phyloP scores from a whole-genome alignment of 2,329 filamentous ascomycete species.

The Dactylellina drechsleri region DNA sequence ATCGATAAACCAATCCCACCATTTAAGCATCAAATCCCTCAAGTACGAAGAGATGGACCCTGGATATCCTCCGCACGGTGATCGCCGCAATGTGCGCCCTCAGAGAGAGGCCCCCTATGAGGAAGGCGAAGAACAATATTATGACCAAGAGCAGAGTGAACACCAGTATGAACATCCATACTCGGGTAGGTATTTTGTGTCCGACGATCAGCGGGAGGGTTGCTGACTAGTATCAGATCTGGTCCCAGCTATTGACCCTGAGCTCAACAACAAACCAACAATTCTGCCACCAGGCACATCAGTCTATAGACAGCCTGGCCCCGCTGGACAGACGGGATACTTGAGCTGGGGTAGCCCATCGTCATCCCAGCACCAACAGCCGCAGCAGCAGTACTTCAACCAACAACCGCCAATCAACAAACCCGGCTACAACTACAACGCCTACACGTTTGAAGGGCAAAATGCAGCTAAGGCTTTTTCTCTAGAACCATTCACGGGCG shows the following conservation, averaged over 20 bases:
- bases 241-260: constrained; percentile 39
- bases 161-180: constrained; percentile 16
- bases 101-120: constrained; percentile 15
- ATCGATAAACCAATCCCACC: constrained; percentile 17
- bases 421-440: constrained; percentile 9
- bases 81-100: constrained; percentile 2
- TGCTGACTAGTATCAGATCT: constrained; percentile 40
- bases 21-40: constrained; percentile 18
- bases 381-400: constrained; percentile 23
- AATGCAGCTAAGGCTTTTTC: constrained; percentile 31
- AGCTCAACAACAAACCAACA: constrained; percentile 28
- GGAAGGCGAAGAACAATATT: constrained; percentile 9
- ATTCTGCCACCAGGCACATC: constrained; percentile 49
- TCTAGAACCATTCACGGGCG: constrained; percentile 9
- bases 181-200: constrained; percentile 38
- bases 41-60: constrained; percentile 33
- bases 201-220: constrained; percentile 21
- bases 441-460: constrained; percentile 25
- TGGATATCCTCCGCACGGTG: constrained; percentile 19
- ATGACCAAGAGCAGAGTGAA: no score
- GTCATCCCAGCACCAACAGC: constrained; percentile 6
- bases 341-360: constrained; percentile 37
- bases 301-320: constrained; percentile 30
- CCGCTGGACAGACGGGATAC: constrained; percentile 16
- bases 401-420: constrained; percentile 17